Percentiles rank a stretch among this genome's conserved stretches.
These are phyloP conservation scores for Coccinonectria pachysandricola DNA, from an alignment of 2,329 filamentous ascomycete genomes.

Conservation along the genomic window DNA sequence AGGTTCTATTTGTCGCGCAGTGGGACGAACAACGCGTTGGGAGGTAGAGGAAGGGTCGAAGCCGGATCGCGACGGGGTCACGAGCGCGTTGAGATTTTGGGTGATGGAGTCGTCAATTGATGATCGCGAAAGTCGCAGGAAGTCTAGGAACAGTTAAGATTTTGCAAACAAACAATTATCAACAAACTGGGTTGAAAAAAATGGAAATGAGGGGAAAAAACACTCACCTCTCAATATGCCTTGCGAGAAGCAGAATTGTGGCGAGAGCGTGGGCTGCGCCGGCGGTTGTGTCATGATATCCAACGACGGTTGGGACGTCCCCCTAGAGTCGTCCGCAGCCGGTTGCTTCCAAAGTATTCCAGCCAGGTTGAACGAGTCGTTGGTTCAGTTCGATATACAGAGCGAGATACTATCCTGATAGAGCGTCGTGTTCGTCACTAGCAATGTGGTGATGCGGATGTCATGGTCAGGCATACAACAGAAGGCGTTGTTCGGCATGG, in stretches of 20 bases:
- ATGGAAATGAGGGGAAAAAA: no score
- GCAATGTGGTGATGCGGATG: no score
- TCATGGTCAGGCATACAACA: no score
- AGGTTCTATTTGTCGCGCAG: slow-evolving; percentile 45
- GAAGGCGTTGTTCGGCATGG: no score
- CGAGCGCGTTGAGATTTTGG: slow-evolving; percentile 83
- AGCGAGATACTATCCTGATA: no score
- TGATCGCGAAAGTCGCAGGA: slow-evolving; percentile 73
- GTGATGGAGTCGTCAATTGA: slow-evolving; percentile 88
- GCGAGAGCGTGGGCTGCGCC: slow-evolving; percentile 47
- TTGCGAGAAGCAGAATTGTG: slow-evolving; percentile 70
- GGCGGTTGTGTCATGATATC: slow-evolving; percentile 37
- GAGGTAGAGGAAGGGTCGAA: slow-evolving; percentile 77
- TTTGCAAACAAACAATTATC: no score
- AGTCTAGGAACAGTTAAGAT: slow-evolving; percentile 51
- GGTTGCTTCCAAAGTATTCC: slow-evolving; percentile 38
- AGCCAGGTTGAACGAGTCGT: slow-evolving; percentile 32
- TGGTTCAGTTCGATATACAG: no score
- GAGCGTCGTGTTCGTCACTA: no score
- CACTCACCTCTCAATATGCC: slow-evolving; percentile 54
- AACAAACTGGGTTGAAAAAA: no score
- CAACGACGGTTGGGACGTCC: slow-evolving; percentile 18
- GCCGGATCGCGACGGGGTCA: slow-evolving; percentile 58
- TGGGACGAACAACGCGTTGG: slow-evolving; percentile 42
- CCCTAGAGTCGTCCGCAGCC: slow-evolving; percentile 26